These are phyloP conservation scores for Geosmithia flava DNA, from an alignment of 2,329 filamentous ascomycete species.

Conservation along the genomic window DNA sequence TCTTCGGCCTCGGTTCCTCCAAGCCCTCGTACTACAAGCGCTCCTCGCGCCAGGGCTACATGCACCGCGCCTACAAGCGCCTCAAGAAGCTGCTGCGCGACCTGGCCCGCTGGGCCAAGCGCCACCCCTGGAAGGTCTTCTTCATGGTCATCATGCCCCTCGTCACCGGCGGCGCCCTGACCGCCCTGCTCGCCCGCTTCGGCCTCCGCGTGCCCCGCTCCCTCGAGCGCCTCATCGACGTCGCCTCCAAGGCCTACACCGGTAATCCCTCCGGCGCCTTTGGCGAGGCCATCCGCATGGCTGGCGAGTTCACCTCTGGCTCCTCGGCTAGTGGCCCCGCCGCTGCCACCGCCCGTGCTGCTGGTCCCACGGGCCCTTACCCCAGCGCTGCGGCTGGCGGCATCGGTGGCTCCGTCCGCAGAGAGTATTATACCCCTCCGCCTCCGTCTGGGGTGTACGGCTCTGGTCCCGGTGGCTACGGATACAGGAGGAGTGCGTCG, in stretches of 20 bases:
- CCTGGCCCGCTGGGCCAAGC: conserved; percentile 68
- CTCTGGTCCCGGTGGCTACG: conserved; percentile 7
- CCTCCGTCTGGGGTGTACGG: background rate
- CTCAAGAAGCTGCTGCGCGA: conserved; percentile 71
- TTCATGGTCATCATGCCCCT: conserved; percentile 79
- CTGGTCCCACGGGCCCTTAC: no score
- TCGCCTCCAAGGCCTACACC: conserved; percentile 10
- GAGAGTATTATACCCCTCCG: background rate
- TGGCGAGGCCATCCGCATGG: conserved; percentile 34
- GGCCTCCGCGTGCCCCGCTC: conserved; percentile 62
- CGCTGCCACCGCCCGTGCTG: conserved; percentile 2
- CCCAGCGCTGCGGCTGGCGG: no score
- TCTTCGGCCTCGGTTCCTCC: conserved; percentile 31
- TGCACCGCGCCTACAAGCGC: conserved; percentile 60
- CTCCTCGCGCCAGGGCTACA: conserved; percentile 68
- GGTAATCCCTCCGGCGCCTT: conserved; percentile 44
- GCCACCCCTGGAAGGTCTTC: conserved; percentile 80
- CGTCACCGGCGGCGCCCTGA: conserved; percentile 70
- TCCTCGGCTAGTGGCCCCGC: conserved; percentile 4
- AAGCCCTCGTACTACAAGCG: conserved; percentile 63
- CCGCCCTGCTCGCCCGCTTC: conserved; percentile 65
- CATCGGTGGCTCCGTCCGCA: background rate
- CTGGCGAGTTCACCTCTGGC: conserved; percentile 16
- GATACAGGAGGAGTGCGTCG: background rate
- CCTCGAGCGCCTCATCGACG: conserved; percentile 41